Evolutionary conservation across 208 protist species (phyloP).

Genomic region (Endotrypanum monterogeii): DNA sequence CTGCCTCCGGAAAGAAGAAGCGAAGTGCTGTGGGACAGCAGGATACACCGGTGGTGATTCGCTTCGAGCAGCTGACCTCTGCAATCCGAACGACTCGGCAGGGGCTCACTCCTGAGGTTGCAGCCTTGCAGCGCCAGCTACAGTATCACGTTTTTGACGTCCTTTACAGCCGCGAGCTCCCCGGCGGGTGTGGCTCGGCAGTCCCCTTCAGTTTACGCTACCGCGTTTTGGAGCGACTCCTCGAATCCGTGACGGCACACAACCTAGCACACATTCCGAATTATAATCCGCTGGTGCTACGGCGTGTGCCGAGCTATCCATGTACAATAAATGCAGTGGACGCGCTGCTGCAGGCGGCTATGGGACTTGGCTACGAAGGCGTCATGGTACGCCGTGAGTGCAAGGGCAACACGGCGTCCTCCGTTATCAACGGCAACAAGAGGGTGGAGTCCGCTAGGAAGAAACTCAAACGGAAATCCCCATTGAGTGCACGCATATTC

Average conservation of each 20-base stretch:
- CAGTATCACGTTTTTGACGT: slow-evolving; percentile 91
- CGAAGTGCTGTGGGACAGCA: background rate
- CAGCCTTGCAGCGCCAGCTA: slow-evolving; percentile 60
- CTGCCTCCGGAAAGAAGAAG: background rate
- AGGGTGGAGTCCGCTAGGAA: slow-evolving; percentile 9
- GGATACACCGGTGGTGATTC: slow-evolving; percentile 28
- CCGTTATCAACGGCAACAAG: slow-evolving; percentile 1
- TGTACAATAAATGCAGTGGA: slow-evolving; percentile 42
- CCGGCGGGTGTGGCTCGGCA: slow-evolving; percentile 7
- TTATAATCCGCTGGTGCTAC: slow-evolving; percentile 40
- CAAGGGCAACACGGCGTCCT: background rate
- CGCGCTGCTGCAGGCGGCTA: slow-evolving; percentile 38
- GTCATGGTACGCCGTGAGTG: slow-evolving; percentile 79
- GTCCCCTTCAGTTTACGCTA: slow-evolving; percentile 58
- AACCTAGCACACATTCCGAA: slow-evolving; percentile 17
- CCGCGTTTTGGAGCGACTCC: slow-evolving; percentile 36
- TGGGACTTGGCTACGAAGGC: slow-evolving; percentile 82
- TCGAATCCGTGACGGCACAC: slow-evolving; percentile 18
- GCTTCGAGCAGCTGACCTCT: slow-evolving; percentile 77
- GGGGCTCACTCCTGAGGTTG: slow-evolving; percentile 50
- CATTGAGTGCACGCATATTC: background rate
- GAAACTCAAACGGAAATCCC: background rate
- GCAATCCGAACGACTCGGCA: slow-evolving; percentile 79
- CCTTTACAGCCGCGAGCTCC: slow-evolving; percentile 58
- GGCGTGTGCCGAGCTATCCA: slow-evolving; percentile 50